phyloP scores from a whole-genome alignment of 2,329 filamentous ascomycete species.

The Botrytis medusae region DNA sequence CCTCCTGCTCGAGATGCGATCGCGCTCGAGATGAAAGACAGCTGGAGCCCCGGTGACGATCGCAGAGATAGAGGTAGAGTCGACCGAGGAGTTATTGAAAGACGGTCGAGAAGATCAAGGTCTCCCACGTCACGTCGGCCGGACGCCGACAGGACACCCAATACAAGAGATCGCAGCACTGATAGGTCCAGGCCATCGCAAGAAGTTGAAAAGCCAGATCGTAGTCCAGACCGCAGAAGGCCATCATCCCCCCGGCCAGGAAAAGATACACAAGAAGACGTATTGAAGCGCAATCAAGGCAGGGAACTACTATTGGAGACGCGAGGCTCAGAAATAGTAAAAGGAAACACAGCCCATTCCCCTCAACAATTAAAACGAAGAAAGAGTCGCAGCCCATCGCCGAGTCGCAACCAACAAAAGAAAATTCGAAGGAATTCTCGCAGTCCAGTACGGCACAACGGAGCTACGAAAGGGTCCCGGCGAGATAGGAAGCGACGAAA shows the following conservation, averaged over 20 bases:
- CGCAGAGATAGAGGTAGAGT: constrained; percentile 45
- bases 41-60: constrained; percentile 44
- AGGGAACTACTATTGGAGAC: constrained; percentile 40
- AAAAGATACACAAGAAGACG: constrained; percentile 37
- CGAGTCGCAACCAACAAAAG: constrained; percentile 38
- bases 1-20: constrained; percentile 39
- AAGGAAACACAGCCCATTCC: constrained; percentile 36
- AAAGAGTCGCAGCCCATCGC: constrained; percentile 40
- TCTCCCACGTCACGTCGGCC: constrained; percentile 41
- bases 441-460: constrained; percentile 36
- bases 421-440: constrained; percentile 37
- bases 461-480: constrained; percentile 28
- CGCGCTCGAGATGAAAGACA: constrained; percentile 44
- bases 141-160: constrained; percentile 39
- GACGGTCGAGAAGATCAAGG: constrained; percentile 40
- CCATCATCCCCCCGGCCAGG: constrained; percentile 36
- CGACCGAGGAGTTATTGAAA: constrained; percentile 41
- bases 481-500: constrained; percentile 35
- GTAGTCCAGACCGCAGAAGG: constrained; percentile 37
- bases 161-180: constrained; percentile 37
- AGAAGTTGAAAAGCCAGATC: constrained; percentile 36
- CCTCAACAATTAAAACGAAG: constrained; percentile 40
- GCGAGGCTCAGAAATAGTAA: constrained; percentile 39
- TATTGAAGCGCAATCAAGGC: constrained; percentile 40
- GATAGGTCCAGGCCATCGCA: constrained; percentile 35